Percentiles rank a stretch among this genome's conserved stretches.
Conservation (phyloP, 257 asterid species). For the Handroanthus guayacan region DNA sequence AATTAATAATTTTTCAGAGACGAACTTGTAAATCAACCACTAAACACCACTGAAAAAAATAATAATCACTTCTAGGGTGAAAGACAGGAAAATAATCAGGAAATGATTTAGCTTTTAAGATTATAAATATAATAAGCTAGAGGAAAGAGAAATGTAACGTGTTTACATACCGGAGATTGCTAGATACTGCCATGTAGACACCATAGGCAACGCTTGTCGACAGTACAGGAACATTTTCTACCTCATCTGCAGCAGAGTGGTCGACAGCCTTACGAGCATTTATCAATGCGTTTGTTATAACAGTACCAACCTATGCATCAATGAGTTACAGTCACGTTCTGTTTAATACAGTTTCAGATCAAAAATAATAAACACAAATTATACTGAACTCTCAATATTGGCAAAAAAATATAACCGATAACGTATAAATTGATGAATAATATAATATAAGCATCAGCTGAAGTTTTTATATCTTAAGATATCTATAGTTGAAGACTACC, state of each 20-base stretch:
- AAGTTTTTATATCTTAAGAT: constrained; percentile 8
- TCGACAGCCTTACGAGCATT: constrained; percentile 83
- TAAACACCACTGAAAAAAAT: too few species aligned
- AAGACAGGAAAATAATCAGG: background rate
- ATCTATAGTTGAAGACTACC: constrained; percentile 50
- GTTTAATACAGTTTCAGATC: background rate
- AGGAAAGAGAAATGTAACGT: background rate
- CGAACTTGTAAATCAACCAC: too few species aligned
- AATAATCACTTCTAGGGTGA: background rate
- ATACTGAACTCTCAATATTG: constrained; percentile 4
- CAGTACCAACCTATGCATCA: constrained; percentile 72
- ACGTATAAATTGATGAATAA: background rate
- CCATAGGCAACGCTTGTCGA: constrained; percentile 86
- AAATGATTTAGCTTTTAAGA: background rate
- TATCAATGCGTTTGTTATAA: constrained; percentile 71
- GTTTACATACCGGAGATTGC: constrained; percentile 78
- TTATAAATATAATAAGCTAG: background rate
- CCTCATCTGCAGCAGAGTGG: constrained; percentile 58
- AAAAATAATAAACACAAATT: background rate
- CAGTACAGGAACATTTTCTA: constrained; percentile 77
- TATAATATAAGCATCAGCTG: background rate
- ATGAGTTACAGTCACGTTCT: constrained; percentile 28
- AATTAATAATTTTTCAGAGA: too few species aligned
- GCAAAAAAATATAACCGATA: background rate
- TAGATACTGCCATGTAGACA: constrained; percentile 86